Evolutionary conservation across 2,329 filamentous ascomycete genomes (phyloP).

Genomic region (Sclerotinia subarctica): DNA sequence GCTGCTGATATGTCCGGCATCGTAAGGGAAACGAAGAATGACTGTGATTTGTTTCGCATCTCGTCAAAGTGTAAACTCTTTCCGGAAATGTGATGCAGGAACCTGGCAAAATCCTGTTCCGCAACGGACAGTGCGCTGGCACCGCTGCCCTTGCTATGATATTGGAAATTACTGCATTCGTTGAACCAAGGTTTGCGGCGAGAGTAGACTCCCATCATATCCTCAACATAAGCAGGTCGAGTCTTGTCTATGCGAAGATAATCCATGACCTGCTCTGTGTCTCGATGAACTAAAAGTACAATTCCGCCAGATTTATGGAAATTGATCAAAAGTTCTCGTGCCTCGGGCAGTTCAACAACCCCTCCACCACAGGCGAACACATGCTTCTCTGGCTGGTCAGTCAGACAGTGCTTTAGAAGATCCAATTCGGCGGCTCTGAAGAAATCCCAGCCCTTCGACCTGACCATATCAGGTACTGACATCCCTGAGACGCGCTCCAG

Average conservation of each 20-base stretch:
- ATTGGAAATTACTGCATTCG: constrained; percentile 91
- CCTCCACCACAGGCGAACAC: constrained; percentile 94
- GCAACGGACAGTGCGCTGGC: constrained; percentile 35
- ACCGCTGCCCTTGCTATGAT: constrained; percentile 70
- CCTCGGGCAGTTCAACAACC: constrained; percentile 80
- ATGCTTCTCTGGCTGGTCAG: constrained; percentile 69
- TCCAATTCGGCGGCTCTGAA: constrained; percentile 79
- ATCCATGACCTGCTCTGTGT: constrained; percentile 83
- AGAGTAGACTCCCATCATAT: constrained; percentile 88
- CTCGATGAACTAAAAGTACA: constrained; percentile 82
- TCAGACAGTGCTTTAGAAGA: constrained; percentile 69
- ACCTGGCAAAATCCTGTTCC: constrained; percentile 65
- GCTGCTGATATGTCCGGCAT: constrained; percentile 68
- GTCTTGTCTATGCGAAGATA: constrained; percentile 88
- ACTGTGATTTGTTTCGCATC: constrained; percentile 64
- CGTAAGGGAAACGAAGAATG: constrained; percentile 92
- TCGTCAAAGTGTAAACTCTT: constrained; percentile 53
- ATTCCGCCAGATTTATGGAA: constrained; percentile 76
- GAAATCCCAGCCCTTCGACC: constrained; percentile 74
- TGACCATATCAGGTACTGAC: constrained; percentile 84
- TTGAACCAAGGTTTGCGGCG: constrained; percentile 86
- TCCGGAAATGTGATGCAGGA: constrained; percentile 68
- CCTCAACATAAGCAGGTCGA: constrained; percentile 85
- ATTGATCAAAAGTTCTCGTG: constrained; percentile 69
- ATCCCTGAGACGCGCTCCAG: constrained; percentile 71